Evolutionary conservation across 495 filamentous ascomycete species (phyloP), one percentile per base, ranked within the genome.

Genomic region (Xylaria castorea): DNA sequence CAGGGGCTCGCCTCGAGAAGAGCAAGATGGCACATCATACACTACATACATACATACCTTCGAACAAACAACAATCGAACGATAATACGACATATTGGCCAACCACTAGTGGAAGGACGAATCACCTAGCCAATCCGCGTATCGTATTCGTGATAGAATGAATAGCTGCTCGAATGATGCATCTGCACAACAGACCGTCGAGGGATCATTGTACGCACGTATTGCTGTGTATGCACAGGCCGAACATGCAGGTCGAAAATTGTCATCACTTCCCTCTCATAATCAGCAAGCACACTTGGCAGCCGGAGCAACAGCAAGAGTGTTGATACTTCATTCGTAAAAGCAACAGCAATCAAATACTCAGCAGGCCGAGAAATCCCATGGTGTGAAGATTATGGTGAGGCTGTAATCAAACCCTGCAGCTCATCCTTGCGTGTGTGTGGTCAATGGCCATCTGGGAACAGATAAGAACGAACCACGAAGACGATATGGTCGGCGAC

Each of bases 341-440:
- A 42, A 25, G 42, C 42, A 67, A 53, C 46, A 32, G 25, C 30
- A 38, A 67, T 67, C 9, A 30, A 38, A 53, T 67, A 42, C 12
- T 53, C 16, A 38, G 18, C 64, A 16, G 48, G 22, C 36, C 32
- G 22, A 55, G 46, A 46, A 32, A 57, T 18, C 16, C 50, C 53
- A 32, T 70, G 55, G 66, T 46, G 51, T 46, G 66, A 46, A 51
- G 14, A 62, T 70, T 27, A 12, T 48, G 42, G 36, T 61, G 67
- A 70, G 67, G 67, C 67, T 70, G 67, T 40, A 70, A 70, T 70
- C 53, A 67, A 72, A 66, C 40, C 63, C 12, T 72, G 70, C 60
- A 67, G 62, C 62, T 46, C 53, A 72, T 67, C 70, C 70, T 67
- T 67, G 70, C 50, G 60, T 51, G 62, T 61, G 63, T 66, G 62